phyloP scores from a whole-genome alignment of 805 yeast species.

The Teunomyces barrocoloradensis region DNA sequence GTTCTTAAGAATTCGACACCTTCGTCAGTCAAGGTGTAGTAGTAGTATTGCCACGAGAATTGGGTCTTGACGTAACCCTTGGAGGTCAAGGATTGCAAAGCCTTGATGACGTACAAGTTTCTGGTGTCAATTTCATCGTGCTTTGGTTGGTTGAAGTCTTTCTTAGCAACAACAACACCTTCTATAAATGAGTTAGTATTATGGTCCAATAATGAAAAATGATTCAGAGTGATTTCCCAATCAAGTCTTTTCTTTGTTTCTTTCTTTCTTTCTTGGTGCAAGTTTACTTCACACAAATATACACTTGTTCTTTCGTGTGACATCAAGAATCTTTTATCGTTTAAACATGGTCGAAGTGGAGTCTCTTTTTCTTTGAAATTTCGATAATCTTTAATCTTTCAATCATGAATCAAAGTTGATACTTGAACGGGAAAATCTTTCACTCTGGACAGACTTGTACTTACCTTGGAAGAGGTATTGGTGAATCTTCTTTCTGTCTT shows the following conservation, averaged over 20 bases:
- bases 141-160: slow-evolving; percentile 95
- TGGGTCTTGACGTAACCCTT: slow-evolving; percentile 99
- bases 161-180: slow-evolving; percentile 99
- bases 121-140: slow-evolving; percentile 98
- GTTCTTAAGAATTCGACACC: slow-evolving; percentile 98
- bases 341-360: neutral
- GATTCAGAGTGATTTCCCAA: neutral
- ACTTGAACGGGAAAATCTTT: neutral
- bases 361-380: neutral
- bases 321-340: too few species aligned
- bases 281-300: too few species aligned
- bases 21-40: slow-evolving; percentile 99
- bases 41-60: slow-evolving; percentile 99
- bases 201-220: neutral
- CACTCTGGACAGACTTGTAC: slow-evolving; percentile 31
- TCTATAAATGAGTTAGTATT: slow-evolving; percentile 56
- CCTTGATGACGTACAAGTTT: slow-evolving; percentile 97
- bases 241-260: neutral
- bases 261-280: neutral
- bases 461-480: slow-evolving; percentile 97
- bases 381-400: neutral
- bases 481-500: slow-evolving; percentile 99
- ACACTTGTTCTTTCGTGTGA: too few species aligned
- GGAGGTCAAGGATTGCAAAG: slow-evolving; percentile 98
- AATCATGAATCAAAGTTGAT: neutral